Evolutionary conservation across 192 early-diverging fungal species (phyloP), one percentile per base, ranked within the genome.

Genomic region (Dispira parvispora): DNA sequence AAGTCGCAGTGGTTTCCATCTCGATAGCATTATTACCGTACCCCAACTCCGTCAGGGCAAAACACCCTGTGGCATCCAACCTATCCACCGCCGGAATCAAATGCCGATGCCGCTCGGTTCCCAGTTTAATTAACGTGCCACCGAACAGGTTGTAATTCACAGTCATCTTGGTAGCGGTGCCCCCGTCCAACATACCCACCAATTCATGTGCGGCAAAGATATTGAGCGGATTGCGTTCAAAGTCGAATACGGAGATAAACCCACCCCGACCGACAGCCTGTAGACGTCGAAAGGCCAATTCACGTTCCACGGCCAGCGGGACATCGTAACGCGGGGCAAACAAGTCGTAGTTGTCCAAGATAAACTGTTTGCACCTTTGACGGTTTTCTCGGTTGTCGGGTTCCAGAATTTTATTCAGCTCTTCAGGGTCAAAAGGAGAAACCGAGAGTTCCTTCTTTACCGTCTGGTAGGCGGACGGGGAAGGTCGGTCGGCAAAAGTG

Each of bases 11-110:
- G 14, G 87, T 85, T 67, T 87, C 83, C 87, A 88, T 88, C 66
- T 88, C 87, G 25, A 88, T 73, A 26, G 87, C 87, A 56, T 88
- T 88, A 69, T 88, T 88, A 23, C 87, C 87, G 65, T 84, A 87
- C 16, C 87, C 87, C 57, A 88, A 65, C 71, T 88, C 87, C 43
- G 87, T 88, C 58, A 88, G 65, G 26, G 71, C 87, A 69, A 88
- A 88, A 71, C 87, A 88, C 28, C 87, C 87, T 52, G 86, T 77
- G 27, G 78, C 71, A 4, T 79, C 66, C 65, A 88, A 66, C 28
- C 77, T 73, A 70, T 88, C 87, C 52, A 84, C 78, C 32, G 76
- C 77, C 25, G 77, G 70, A 26, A 88, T 67, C 50, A 78, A 63
- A 54, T 83, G 61, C 45, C 84, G 78, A 64, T 88, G 87, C 43